A percentile compares a stretch with the other conserved stretches of the same genome.
These are phyloP conservation scores for Vanrija humicola DNA, from an alignment of 1,284 basidiomycete genomes.

Conservation along the genomic window DNA sequence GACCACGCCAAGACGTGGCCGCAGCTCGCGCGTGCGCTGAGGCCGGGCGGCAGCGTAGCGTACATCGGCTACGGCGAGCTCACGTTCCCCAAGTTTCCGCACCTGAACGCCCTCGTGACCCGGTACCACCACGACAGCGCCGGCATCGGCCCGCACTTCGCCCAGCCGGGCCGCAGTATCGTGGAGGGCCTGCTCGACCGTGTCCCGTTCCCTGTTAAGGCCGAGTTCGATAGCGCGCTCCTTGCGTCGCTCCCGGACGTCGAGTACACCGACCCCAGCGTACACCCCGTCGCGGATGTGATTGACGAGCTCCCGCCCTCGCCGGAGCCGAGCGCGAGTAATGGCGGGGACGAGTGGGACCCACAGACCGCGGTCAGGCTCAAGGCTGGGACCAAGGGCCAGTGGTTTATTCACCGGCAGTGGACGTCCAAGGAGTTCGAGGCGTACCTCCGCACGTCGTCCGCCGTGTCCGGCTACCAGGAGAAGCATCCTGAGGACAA, in stretches of 20 bases:
- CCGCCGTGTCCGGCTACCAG: constrained; percentile 66
- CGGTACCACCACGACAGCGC: constrained; percentile 15
- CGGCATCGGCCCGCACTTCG: constrained; percentile 69
- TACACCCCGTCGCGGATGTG: constrained; percentile 8
- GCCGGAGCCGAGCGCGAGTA: constrained; percentile 15
- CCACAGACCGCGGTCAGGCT: constrained; percentile 24
- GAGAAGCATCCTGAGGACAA: constrained; percentile 62
- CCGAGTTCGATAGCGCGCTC: neutral
- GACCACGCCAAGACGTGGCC: constrained; percentile 69
- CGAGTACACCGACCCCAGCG: constrained; percentile 53
- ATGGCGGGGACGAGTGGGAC: constrained; percentile 31
- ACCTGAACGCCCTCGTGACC: constrained; percentile 58
- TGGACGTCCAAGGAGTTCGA: constrained; percentile 65
- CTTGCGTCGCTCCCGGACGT: constrained; percentile 50
- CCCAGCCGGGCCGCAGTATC: constrained; percentile 72
- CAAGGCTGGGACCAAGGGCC: constrained; percentile 32
- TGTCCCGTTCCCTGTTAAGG: constrained; percentile 58
- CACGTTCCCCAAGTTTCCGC: constrained; percentile 60
- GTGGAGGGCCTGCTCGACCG: constrained; percentile 67
- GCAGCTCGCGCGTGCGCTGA: constrained; percentile 62
- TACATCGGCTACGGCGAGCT: constrained; percentile 81
- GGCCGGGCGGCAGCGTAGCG: constrained; percentile 65
- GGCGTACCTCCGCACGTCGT: constrained; percentile 68
- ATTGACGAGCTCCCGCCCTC: neutral
- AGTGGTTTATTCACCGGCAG: constrained; percentile 59